Conservation (phyloP, 2,329 filamentous ascomycete species). For the Ceratocystis diversiconidia region DNA sequence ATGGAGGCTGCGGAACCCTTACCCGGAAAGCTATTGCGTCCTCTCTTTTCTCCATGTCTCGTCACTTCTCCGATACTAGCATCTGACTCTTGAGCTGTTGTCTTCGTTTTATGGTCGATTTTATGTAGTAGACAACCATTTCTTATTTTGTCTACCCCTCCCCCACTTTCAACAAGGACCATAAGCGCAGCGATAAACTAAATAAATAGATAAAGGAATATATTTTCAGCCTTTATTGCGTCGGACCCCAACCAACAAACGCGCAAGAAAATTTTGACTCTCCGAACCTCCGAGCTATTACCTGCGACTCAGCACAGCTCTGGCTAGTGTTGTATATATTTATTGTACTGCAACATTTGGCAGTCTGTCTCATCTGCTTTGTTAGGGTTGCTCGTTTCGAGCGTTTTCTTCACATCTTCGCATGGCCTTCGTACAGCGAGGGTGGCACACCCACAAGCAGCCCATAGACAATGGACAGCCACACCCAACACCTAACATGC, state of each 20-base stretch:
- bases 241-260: background rate
- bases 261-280: background rate
- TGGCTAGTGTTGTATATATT: no score
- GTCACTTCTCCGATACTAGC: background rate
- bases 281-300: conserved; percentile 12
- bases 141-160: background rate
- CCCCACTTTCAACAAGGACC: background rate
- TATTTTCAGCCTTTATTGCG: background rate
- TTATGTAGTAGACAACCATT: no score
- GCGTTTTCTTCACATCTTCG: no score
- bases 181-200: background rate
- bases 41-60: background rate
- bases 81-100: background rate
- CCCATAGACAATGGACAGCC: no score
- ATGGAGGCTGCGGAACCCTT: background rate
- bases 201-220: background rate
- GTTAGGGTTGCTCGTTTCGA: no score
- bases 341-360: background rate
- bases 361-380: background rate
- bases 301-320: background rate
- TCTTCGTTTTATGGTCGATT: background rate
- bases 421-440: no score
- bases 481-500: background rate
- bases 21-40: background rate
- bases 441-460: no score